phyloP scores from a whole-genome alignment of 2,329 filamentous ascomycete species.

The Alternaria novae-zelandiae region DNA sequence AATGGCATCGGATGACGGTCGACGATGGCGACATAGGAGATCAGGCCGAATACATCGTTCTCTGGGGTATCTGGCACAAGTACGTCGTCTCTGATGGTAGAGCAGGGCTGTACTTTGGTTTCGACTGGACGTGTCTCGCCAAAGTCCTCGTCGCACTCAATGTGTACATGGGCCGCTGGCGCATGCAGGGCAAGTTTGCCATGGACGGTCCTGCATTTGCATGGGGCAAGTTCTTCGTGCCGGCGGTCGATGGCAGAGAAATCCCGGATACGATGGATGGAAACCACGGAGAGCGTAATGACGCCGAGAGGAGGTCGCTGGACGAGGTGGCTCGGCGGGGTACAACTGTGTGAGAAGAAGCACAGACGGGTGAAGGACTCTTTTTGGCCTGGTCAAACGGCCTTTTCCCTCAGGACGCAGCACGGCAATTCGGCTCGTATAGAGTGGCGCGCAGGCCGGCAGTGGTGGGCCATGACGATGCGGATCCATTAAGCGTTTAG shows the following conservation, averaged over 20 bases:
- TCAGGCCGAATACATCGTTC: conserved; percentile 17
- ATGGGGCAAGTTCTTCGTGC: conserved; percentile 30
- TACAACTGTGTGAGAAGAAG: not conserved
- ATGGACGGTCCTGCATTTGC: conserved; percentile 28
- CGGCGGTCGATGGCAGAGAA: conserved; percentile 8
- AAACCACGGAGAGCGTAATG: not conserved
- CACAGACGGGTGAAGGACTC: not conserved
- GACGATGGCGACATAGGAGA: conserved; percentile 1
- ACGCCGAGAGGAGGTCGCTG: not conserved
- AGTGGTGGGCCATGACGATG: conserved; percentile 1
- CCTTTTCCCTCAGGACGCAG: not conserved
- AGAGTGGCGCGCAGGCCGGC: conserved; percentile 5
- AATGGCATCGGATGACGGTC: conserved; percentile 32
- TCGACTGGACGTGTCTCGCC: conserved; percentile 22
- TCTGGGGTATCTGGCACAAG: conserved; percentile 28
- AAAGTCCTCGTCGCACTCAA: conserved; percentile 38
- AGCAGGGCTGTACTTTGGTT: conserved; percentile 30
- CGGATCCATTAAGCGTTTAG: not conserved
- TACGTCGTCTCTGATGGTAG: conserved; percentile 11
- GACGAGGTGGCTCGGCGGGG: not conserved
- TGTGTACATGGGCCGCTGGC: conserved; percentile 38
- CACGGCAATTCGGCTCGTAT: conserved; percentile 10
- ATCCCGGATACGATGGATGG: conserved; percentile 2
- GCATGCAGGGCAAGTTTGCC: conserved; percentile 31
- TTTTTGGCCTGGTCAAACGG: conserved; percentile 7